A percentile compares a stretch with the other conserved stretches of the same genome.
Conservation (phyloP, 495 filamentous ascomycete genomes). For the Xylaria acuta region DNA sequence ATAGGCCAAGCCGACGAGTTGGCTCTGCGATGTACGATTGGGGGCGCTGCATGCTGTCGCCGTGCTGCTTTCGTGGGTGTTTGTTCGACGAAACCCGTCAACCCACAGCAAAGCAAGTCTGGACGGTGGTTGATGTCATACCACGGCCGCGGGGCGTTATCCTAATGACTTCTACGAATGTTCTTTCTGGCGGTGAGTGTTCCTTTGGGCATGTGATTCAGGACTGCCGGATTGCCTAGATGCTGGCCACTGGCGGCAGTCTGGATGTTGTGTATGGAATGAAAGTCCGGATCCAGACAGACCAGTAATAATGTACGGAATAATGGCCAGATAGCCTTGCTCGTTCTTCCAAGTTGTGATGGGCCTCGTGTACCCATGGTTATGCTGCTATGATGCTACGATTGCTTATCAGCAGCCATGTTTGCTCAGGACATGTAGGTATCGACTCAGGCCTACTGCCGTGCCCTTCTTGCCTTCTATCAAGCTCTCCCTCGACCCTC, state of each 20-base stretch:
- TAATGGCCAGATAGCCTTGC: neutral
- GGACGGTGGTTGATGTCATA: constrained; percentile 3
- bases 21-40: constrained; percentile 17
- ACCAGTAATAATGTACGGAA: neutral
- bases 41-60: neutral
- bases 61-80: neutral
- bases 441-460: neutral
- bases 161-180: neutral
- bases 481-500: neutral
- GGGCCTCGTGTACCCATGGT: neutral
- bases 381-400: neutral
- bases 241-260: neutral
- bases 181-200: constrained; percentile 13
- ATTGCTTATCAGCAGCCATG: neutral
- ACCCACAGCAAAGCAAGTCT: constrained; percentile 1
- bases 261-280: neutral
- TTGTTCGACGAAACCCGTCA: neutral
- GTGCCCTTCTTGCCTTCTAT: constrained; percentile 4
- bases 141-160: neutral
- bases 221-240: neutral
- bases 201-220: neutral
- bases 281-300: neutral
- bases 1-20: constrained; percentile 1
- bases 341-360: neutral
- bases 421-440: neutral